Evolutionary conservation across 78 protist species (phyloP), one percentile per base, ranked within the genome.

Genomic region (Trichosphaerium sp.): DNA sequence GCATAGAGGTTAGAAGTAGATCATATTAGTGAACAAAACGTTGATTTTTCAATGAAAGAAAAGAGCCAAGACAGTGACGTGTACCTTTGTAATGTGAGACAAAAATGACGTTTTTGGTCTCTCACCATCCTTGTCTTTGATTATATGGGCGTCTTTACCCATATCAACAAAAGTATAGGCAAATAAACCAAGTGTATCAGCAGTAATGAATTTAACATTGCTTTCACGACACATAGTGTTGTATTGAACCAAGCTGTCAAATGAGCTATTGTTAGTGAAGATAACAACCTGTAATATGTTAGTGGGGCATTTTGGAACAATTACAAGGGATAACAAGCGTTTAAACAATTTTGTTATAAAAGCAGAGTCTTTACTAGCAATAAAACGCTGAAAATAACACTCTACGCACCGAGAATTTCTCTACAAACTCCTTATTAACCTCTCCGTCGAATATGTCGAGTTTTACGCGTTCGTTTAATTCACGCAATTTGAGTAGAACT

Each of bases 51-150:
- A 4, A 5, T 75, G 69, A 4, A 4, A 23, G 54, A 65, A 78
- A 5, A 4, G 64, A 14, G 15, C 49, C 32, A n/a, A n/a, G n/a
- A n/a, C n/a, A n/a, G n/a, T n/a, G n/a, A n/a, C n/a, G n/a, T n/a
- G n/a, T n/a, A n/a, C n/a, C n/a, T n/a, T n/a, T n/a, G n/a, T n/a
- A n/a, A n/a, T n/a, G n/a, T n/a, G n/a, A n/a, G n/a, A n/a, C n/a
- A n/a, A n/a, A n/a, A n/a, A n/a, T n/a, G n/a, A n/a, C n/a, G n/a
- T n/a, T n/a, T n/a, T n/a, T 43, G 91, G 88, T 47, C 55, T 68
- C 43, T 94, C 94, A 51, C 98, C 98, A 23, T 78, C 72, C 65
- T 68, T 41, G 65, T 93, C 98, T 10, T 38, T 54, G 59, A 38
- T 25, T 25, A 73, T 70, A 3, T n/a, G n/a, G n/a, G 90, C 90